Evolutionary conservation across 768 basidiomycete genomes (phyloP), one percentile per base, ranked within the genome.

Genomic region (Xanthoconium stramineum): DNA sequence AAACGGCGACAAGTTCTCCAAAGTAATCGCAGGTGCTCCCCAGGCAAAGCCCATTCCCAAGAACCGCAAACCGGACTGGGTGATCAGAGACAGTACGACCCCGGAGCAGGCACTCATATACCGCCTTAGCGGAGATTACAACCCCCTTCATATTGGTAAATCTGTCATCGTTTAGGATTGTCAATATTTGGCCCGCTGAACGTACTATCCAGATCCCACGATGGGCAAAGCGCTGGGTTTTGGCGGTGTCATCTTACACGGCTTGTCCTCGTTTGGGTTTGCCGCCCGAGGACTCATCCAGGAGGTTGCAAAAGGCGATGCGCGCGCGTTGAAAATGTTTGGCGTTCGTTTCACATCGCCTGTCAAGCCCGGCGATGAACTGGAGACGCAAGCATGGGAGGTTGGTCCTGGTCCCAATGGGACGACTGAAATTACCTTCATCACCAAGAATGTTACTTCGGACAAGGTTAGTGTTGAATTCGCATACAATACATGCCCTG

Each of bases 161-260:
- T 55, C 24, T 30, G 13, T 44, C 42, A 24, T 28, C 29, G 11
- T 44, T 38, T 28, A 30, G 33, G 15, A 39, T 24, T 46, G 5
- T 51, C 12, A 19, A 17, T 6, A 13, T 20, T 20, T 58, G 29
- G 14, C 3, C 48, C 37, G 55, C 24, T 12, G 1, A 14, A 13
- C 13, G 5, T 32, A 15, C 32, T 14, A 24, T 50, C 3, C 66
- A 88, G 91, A 94, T 74, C 89, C 91, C 2, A 69, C 65, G 14
- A 83, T 90, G 38, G 92, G 91, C n/a, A 69, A 83, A 60, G 77
- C 76, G 9, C 78, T 84, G 17, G 90, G 91, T 12, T 94, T 95
- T 64, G 89, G 89, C 3, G 92, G 86, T 47, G 83, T 87, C 37
- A 93, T 95, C 63, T 79, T 94, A 3, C 92, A 95, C 65, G 92